phyloP scores from a whole-genome alignment of 257 asterid genomes.

The Henckelia pumila region DNA sequence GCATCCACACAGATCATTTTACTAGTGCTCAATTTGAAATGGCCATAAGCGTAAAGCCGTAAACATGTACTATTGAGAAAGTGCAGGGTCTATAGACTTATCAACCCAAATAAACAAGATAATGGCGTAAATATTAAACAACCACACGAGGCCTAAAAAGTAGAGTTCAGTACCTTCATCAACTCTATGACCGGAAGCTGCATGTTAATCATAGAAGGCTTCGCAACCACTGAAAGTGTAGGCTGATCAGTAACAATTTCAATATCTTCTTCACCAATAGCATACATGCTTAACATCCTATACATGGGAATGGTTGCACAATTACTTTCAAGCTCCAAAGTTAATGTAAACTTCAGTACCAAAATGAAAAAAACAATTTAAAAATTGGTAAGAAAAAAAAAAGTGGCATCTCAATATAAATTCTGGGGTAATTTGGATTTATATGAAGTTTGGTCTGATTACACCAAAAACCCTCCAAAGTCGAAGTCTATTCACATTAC shows the following conservation, averaged over 20 bases:
- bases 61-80: background rate
- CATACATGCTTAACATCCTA: slow-evolving; percentile 93
- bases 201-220: slow-evolving; percentile 54
- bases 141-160: background rate
- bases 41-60: background rate
- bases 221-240: slow-evolving; percentile 53
- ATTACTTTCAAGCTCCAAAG: slow-evolving; percentile 20
- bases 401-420: slow-evolving; percentile 5
- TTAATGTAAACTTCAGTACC: slow-evolving; percentile 17
- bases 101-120: background rate
- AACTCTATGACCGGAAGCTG: slow-evolving; percentile 85
- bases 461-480: too few species aligned
- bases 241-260: slow-evolving; percentile 61
- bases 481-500: too few species aligned
- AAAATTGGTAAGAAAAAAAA: background rate
- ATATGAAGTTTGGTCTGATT: background rate
- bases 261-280: slow-evolving; percentile 70
- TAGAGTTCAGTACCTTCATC: slow-evolving; percentile 59
- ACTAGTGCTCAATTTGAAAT: background rate
- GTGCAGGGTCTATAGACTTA: background rate
- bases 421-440: too few species aligned
- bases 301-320: slow-evolving; percentile 30
- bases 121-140: background rate
- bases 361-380: background rate
- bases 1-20: background rate